Evolutionary conservation across 2,329 filamentous ascomycete genomes (phyloP).

Genomic region (Cryphonectria carpinicola): DNA sequence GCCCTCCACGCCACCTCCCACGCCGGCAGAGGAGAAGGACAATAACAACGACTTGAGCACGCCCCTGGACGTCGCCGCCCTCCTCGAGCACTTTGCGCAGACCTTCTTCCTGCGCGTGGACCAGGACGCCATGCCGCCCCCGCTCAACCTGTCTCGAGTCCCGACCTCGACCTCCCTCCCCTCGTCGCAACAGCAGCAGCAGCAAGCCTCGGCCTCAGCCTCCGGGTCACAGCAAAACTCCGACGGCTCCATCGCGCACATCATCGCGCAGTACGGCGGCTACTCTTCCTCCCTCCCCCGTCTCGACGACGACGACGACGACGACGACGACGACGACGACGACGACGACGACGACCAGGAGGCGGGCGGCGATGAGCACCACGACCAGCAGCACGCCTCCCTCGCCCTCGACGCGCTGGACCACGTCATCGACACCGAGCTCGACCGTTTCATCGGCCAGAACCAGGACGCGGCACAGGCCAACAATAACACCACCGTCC

Average conservation of each 20-base stretch:
- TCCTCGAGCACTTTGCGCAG: not conserved
- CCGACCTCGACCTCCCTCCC: not conserved
- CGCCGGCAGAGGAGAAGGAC: not conserved
- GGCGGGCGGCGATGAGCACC: too few species aligned
- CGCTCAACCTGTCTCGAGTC: constrained; percentile 1
- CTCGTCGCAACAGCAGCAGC: constrained; percentile 2
- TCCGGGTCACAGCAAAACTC: constrained; percentile 32
- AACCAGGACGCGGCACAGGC: not conserved
- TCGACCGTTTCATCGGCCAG: not conserved
- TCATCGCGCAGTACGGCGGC: constrained; percentile 39
- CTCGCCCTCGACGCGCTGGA: constrained; percentile 15
- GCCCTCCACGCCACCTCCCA: not conserved
- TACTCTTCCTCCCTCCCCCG: not conserved
- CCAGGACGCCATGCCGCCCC: not conserved
- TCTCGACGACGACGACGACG: not conserved
- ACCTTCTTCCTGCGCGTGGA: not conserved
- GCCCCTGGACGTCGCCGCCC: not conserved
- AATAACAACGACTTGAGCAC: not conserved
- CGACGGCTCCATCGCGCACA: constrained; percentile 39
- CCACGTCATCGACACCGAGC: not conserved
- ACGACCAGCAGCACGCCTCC: too few species aligned
- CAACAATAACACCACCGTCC: too few species aligned
- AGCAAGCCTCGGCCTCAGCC: not conserved
- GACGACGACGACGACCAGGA: not conserved
- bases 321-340: not conserved